phyloP scores from a whole-genome alignment of 2,329 filamentous ascomycete genomes.

The Ophiostoma novo-ulmi region DNA sequence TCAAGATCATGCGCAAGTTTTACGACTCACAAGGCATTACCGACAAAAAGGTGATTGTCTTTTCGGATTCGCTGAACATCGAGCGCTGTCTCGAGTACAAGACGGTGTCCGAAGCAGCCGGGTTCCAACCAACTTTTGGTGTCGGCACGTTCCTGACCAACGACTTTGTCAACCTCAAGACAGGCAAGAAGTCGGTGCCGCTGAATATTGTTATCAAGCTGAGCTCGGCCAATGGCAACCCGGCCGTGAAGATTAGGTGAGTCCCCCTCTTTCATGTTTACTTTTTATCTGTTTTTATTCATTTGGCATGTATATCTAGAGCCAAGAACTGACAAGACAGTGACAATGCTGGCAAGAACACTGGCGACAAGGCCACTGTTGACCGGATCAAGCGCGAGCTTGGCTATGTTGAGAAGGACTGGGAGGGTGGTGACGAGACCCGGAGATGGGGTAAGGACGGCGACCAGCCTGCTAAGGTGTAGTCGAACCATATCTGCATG shows the following conservation, averaged over 20 bases:
- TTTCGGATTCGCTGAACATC: constrained; percentile 91
- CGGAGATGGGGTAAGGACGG: constrained; percentile 67
- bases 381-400: constrained; percentile 76
- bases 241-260: constrained; percentile 81
- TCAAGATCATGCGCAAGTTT: constrained; percentile 72
- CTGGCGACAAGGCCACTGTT: constrained; percentile 74
- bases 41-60: constrained; percentile 83
- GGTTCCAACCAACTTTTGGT: constrained; percentile 83
- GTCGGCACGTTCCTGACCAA: constrained; percentile 96
- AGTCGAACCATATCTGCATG: neutral
- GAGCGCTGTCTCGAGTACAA: constrained; percentile 91
- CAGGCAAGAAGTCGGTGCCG: constrained; percentile 77
- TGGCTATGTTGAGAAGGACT: constrained; percentile 79
- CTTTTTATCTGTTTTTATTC: constrained; percentile 23
- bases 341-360: constrained; percentile 91
- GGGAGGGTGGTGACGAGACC: constrained; percentile 79
- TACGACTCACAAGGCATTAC: constrained; percentile 71
- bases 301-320: neutral
- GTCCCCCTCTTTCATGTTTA: neutral
- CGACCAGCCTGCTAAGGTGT: constrained; percentile 19
- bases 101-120: constrained; percentile 68
- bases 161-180: constrained; percentile 71
- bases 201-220: constrained; percentile 98
- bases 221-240: constrained; percentile 71
- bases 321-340: constrained; percentile 33